Evolutionary conservation across 495 filamentous ascomycete species (phyloP).

Genomic region (Podospora sp.): DNA sequence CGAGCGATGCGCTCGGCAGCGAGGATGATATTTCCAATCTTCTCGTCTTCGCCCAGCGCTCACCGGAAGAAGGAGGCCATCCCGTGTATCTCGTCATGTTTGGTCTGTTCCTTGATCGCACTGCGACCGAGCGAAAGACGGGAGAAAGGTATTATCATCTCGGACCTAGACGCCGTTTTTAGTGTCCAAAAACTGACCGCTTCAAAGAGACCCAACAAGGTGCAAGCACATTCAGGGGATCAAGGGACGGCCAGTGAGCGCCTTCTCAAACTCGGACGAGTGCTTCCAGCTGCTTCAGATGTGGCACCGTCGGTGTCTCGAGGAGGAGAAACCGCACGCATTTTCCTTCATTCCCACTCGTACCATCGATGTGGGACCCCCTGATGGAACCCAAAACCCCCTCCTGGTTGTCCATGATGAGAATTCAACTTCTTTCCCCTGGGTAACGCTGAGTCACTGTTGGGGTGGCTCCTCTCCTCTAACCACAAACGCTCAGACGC

Average conservation of each 20-base stretch:
- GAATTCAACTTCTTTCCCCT: neutral
- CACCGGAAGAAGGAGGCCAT: neutral
- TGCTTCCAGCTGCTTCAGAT: constrained; percentile 8
- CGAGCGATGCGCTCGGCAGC: constrained; percentile 2
- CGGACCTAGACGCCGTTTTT: neutral
- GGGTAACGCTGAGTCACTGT: constrained; percentile 6
- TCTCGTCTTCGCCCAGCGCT: neutral
- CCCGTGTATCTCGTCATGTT: constrained; percentile 3
- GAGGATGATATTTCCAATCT: constrained; percentile 7
- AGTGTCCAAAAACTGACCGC: neutral
- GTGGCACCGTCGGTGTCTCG: constrained; percentile 5
- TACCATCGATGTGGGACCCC: constrained; percentile 1
- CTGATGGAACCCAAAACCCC: constrained; percentile 2
- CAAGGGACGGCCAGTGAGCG: constrained; percentile 11
- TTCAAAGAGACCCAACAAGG: neutral
- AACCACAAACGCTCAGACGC: neutral
- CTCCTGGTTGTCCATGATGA: neutral
- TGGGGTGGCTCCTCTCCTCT: constrained; percentile 6
- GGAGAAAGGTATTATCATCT: neutral
- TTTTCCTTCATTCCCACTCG: neutral
- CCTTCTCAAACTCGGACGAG: constrained; percentile 8
- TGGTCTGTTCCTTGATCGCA: neutral
- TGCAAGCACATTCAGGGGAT: neutral
- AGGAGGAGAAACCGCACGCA: neutral
- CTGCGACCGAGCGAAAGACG: neutral